Evolutionary conservation across 805 yeast species (phyloP), one percentile per base, ranked within the genome.

Genomic region (Wickerhamiella brachini): DNA sequence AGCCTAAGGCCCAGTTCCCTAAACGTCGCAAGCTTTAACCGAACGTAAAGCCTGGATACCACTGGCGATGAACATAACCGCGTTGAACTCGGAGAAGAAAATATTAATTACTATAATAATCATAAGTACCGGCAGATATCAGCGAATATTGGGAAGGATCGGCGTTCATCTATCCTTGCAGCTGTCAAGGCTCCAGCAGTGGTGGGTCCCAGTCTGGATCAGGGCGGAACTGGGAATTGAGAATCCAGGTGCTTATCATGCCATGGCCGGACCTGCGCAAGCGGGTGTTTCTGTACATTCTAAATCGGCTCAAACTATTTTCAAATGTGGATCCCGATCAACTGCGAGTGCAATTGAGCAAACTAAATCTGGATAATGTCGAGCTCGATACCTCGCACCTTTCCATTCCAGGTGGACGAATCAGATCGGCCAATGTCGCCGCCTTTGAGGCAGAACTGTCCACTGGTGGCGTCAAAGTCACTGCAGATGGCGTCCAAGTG

Each of bases 251-350:
- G 41, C 46, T 43, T 18, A 48, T 42, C 48, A 60, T 61, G 62
- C 54, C 50, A 15, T 57, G 60, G 59, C 58, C 57, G 64, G 85
- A 83, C 65, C 72, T 89, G 43, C 95, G 88, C 61, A 83, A 85
- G 67, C 72, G 95, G 58, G 75, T 88, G 39, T 75, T 89, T 44
- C 78, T 84, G 44, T 87, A 86, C 65, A 78, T 88, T 4, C 74
- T 89, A 23, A 85, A 84, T 62, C 90, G 86, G 65, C 76, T 88
- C 44, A 79, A 89, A 15, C 68, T 89, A 43, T 85, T 89, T 61
- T 83, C 95, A 1, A 84, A 82, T 57, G 76, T 88, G 21, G 94
- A 88, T 64, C 70, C 87, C 18, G 83, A 87, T 18, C 83, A 87
- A 61, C 65, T 89, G 49, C 93, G 87, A 60, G 87, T 89, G 0